phyloP scores from a whole-genome alignment of 2,329 filamentous ascomycete genomes.

The Aspergillus viridinutans region DNA sequence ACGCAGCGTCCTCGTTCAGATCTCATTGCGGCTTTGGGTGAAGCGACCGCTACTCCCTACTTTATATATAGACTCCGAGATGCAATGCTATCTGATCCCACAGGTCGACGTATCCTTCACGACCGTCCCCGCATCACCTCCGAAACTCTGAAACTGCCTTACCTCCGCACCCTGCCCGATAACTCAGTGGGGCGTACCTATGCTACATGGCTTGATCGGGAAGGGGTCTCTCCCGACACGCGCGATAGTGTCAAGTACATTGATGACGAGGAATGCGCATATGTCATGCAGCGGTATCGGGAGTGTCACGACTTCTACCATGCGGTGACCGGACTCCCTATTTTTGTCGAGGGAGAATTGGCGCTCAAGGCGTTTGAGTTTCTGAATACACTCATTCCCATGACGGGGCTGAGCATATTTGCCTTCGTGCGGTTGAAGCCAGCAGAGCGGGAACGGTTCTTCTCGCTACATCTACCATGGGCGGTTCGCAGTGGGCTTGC shows the following conservation, averaged over 20 bases:
- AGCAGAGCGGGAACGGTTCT: slow-evolving; percentile 64
- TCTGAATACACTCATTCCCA: slow-evolving; percentile 86
- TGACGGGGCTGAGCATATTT: slow-evolving; percentile 84
- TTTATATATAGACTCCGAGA: slow-evolving; percentile 89
- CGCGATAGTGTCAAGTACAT: slow-evolving; percentile 80
- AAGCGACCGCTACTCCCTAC: slow-evolving; percentile 90
- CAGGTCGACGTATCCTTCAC: slow-evolving; percentile 84
- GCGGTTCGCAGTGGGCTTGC: slow-evolving; percentile 76
- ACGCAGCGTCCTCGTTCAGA: slow-evolving; percentile 51
- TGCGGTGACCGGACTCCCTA: slow-evolving; percentile 82
- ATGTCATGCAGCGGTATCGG: slow-evolving; percentile 96
- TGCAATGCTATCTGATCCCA: slow-evolving; percentile 80
- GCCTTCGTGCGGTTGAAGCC: slow-evolving; percentile 63
- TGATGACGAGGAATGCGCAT: slow-evolving; percentile 91
- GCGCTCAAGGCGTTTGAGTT: slow-evolving; percentile 99
- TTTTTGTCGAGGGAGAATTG: slow-evolving; percentile 91
- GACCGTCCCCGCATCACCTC: slow-evolving; percentile 86
- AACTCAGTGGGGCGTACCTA: slow-evolving; percentile 79
- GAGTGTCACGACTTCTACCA: slow-evolving; percentile 99
- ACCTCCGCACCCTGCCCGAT: slow-evolving; percentile 66
- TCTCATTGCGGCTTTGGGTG: slow-evolving; percentile 89
- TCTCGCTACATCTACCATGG: slow-evolving; percentile 69
- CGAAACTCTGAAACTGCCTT: slow-evolving; percentile 59
- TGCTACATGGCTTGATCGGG: slow-evolving; percentile 84
- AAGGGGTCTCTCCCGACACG: slow-evolving; percentile 90